phyloP scores from a whole-genome alignment of 305 asterid species.

The Fraxinus baroniana region DNA sequence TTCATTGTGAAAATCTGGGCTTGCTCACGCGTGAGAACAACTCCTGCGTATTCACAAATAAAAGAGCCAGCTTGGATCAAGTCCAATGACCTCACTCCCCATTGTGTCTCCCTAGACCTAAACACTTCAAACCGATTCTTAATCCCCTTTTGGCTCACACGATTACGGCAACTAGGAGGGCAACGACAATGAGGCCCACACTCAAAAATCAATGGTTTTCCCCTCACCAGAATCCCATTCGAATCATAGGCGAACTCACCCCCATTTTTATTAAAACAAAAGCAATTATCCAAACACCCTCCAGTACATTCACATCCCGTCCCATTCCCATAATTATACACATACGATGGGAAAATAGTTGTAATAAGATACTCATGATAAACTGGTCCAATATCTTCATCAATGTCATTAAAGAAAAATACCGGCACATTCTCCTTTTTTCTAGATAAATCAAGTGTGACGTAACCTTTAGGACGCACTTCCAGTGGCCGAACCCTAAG shows the following conservation, averaged over 20 bases:
- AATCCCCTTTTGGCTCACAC: conserved; percentile 81
- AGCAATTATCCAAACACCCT: conserved; percentile 61
- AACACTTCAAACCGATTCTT: conserved; percentile 76
- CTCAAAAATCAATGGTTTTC: conserved; percentile 80
- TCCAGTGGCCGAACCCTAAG: conserved; percentile 53
- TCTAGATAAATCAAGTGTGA: conserved; percentile 63
- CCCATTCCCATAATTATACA: conserved; percentile 35
- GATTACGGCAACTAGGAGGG: conserved; percentile 71
- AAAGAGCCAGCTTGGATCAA: conserved; percentile 88
- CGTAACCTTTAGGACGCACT: conserved; percentile 62
- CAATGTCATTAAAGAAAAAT: conserved; percentile 67
- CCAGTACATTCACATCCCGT: conserved; percentile 66
- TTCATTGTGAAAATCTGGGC: conserved; percentile 71
- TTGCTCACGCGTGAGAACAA: conserved; percentile 80
- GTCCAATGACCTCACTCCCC: conserved; percentile 94
- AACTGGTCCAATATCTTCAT: conserved; percentile 60
- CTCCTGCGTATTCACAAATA: conserved; percentile 86
- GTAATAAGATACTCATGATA: conserved; percentile 51
- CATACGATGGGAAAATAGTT: conserved; percentile 57
- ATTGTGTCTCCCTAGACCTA: conserved; percentile 81
- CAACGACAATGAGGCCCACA: conserved; percentile 87
- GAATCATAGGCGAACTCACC: conserved; percentile 68
- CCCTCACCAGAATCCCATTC: conserved; percentile 67
- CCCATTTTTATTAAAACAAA: conserved; percentile 72
- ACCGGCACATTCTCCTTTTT: conserved; percentile 69